A percentile compares a stretch with the other conserved stretches of the same genome.
These are phyloP conservation scores for Penstemon davidsonii DNA, from an alignment of 257 asterid species.

Conservation along the genomic window DNA sequence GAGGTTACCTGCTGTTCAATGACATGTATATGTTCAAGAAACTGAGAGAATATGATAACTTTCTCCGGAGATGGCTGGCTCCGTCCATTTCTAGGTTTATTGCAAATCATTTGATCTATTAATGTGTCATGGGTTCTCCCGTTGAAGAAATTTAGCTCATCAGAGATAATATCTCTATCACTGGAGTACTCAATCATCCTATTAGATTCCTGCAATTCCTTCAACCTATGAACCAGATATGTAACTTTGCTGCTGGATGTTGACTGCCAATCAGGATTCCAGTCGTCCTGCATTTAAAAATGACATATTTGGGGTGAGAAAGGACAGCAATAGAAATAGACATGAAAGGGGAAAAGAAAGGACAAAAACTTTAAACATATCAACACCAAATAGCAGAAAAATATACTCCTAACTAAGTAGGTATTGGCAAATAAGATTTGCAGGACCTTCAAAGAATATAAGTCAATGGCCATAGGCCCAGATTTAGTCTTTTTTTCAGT, in stretches of 20 bases:
- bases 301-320: conserved; percentile 22
- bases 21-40: conserved; percentile 94
- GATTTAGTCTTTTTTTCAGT: conserved; percentile 9
- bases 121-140: conserved; percentile 26
- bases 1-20: conserved; percentile 85
- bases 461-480: neutral
- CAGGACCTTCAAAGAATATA: neutral
- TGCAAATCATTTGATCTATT: conserved; percentile 31
- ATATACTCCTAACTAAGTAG: neutral
- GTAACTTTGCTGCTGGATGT: conserved; percentile 96
- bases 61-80: conserved; percentile 49
- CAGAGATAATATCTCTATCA: conserved; percentile 35
- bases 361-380: neutral
- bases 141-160: conserved; percentile 29
- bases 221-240: conserved; percentile 64
- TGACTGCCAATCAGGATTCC: conserved; percentile 99
- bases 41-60: conserved; percentile 94
- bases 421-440: neutral
- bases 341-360: neutral
- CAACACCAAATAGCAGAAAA: neutral
- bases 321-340: conserved; percentile 14
- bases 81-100: conserved; percentile 32
- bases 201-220: conserved; percentile 63
- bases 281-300: conserved; percentile 67
- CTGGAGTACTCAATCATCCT: conserved; percentile 34